Evolutionary conservation across 2,329 filamentous ascomycete species (phyloP).

Genomic region (Arachnopeziza araneosa): DNA sequence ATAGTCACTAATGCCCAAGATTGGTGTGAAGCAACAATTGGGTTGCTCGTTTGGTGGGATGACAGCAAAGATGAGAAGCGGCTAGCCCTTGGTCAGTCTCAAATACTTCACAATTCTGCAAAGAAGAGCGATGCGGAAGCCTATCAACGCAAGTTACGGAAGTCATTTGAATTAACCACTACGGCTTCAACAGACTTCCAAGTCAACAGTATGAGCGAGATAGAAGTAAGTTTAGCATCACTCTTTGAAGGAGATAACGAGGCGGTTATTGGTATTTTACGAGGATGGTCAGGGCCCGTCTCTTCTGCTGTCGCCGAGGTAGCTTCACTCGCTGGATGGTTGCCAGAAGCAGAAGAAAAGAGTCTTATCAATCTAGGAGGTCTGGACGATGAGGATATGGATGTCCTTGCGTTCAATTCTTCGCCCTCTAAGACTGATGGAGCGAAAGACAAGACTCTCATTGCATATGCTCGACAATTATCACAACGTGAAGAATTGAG

Average conservation of each 20-base stretch:
- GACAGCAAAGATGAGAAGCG: slow-evolving; percentile 56
- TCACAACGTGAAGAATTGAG: slow-evolving; percentile 43
- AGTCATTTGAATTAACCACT: slow-evolving; percentile 61
- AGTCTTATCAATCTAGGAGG: slow-evolving; percentile 51
- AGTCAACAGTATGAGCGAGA: slow-evolving; percentile 67
- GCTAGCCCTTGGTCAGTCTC: slow-evolving; percentile 23
- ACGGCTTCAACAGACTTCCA: slow-evolving; percentile 65
- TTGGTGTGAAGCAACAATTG: slow-evolving; percentile 86
- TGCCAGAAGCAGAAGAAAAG: slow-evolving; percentile 53
- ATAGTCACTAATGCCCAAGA: slow-evolving; percentile 76
- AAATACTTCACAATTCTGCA: slow-evolving; percentile 30
- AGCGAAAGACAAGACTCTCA: slow-evolving; percentile 73
- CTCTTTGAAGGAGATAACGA: slow-evolving; percentile 79
- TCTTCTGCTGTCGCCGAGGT: slow-evolving; percentile 77
- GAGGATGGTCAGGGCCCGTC: slow-evolving; percentile 74
- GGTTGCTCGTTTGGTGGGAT: slow-evolving; percentile 87
- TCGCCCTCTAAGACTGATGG: slow-evolving; percentile 56
- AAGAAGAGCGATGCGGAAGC: slow-evolving; percentile 47
- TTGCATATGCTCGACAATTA: slow-evolving; percentile 67
- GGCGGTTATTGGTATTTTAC: slow-evolving; percentile 67
- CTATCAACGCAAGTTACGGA: slow-evolving; percentile 68
- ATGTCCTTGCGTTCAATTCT: slow-evolving; percentile 63
- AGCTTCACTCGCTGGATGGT: slow-evolving; percentile 77
- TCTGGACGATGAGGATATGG: slow-evolving; percentile 77
- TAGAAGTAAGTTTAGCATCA: slow-evolving; percentile 78